Evolutionary conservation across 768 basidiomycete genomes (phyloP).

Genomic region (Steccherinum ochraceum): DNA sequence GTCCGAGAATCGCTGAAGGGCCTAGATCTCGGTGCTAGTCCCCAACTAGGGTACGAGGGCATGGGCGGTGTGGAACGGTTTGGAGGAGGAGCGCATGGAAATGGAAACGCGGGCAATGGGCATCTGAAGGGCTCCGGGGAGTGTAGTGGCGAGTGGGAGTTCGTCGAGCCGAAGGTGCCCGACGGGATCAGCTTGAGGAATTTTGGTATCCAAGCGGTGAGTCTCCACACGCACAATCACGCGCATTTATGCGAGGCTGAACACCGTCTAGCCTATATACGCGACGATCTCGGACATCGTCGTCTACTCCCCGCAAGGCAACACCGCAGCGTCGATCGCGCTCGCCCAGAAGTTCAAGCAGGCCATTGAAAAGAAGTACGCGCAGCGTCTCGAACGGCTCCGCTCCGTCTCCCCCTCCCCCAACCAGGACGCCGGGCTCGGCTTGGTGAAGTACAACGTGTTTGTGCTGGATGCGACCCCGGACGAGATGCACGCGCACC

Average conservation of each 20-base stretch:
- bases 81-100: not conserved
- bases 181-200: constrained; percentile 81
- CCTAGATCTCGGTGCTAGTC: not conserved
- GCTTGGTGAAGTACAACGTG: constrained; percentile 60
- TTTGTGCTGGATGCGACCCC: constrained; percentile 63
- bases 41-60: not conserved
- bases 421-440: constrained; percentile 7
- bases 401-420: not conserved
- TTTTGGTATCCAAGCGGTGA: constrained; percentile 84
- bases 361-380: constrained; percentile 53
- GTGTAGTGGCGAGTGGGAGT: constrained; percentile 44
- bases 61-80: not conserved
- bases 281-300: constrained; percentile 87
- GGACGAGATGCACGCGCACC: constrained; percentile 34
- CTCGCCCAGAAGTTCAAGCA: constrained; percentile 62
- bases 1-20: not conserved
- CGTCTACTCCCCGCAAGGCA: constrained; percentile 73
- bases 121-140: not conserved
- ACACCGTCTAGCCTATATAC: constrained; percentile 59
- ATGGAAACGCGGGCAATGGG: not conserved
- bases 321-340: constrained; percentile 43
- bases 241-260: not conserved
- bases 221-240: constrained; percentile 25
- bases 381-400: constrained; percentile 30
- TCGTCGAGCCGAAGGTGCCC: constrained; percentile 65